These are phyloP conservation scores for Tetrahymena elliotti DNA, from an alignment of 73 alveolate genomes.

Conservation along the genomic window DNA sequence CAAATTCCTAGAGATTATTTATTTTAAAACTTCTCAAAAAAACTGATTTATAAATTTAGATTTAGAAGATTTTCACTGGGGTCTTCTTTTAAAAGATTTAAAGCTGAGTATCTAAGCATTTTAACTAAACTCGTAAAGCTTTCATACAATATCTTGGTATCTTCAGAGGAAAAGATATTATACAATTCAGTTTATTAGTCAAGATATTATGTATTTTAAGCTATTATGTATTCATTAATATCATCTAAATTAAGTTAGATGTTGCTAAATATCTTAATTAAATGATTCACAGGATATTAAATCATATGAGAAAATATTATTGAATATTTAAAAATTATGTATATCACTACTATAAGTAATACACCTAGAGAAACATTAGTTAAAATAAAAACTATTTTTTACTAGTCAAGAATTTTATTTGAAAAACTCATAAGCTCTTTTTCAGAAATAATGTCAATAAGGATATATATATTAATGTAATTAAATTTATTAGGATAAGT, in stretches of 20 bases:
- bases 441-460: background rate
- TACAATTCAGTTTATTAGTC: background rate
- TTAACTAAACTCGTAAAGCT: background rate
- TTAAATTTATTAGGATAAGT: background rate
- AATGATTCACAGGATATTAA: background rate
- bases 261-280: background rate
- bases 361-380: background rate
- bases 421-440: background rate
- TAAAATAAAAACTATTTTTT: background rate
- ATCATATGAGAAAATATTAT: background rate
- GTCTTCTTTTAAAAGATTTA: background rate
- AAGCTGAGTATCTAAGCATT: background rate
- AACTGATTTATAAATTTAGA: background rate
- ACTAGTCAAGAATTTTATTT: background rate
- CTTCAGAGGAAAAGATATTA: background rate
- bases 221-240: background rate
- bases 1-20: background rate
- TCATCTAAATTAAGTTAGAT: background rate
- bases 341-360: background rate
- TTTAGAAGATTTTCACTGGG: background rate
- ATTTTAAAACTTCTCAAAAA: background rate
- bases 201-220: background rate
- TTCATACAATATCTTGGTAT: background rate
- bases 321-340: background rate
- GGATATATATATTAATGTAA: background rate